Evolutionary conservation across 495 filamentous ascomycete species (phyloP), one percentile per base, ranked within the genome.

Genomic region (Daldinia loculata): DNA sequence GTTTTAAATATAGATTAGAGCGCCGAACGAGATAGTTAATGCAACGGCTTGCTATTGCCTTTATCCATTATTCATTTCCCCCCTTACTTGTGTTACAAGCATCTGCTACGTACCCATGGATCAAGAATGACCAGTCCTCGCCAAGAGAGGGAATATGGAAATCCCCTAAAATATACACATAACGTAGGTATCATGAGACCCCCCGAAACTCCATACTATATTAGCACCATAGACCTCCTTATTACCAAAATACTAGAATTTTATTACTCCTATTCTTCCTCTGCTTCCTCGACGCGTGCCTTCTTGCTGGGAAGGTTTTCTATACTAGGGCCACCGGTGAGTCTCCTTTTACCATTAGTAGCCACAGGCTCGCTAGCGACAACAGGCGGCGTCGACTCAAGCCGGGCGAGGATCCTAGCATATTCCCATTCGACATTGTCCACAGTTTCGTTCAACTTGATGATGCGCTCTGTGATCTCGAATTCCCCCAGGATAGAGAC

Each of bases 361-460:
- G 52, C 53, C 2, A 9, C 2, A 32, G 58, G 15, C 51, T 75
- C 69, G 22, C 6, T 64, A 1, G 41, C n/a, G 24, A 41, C 56
- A 9, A 17, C 1, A 41, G 32, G 53, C 74, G 19, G 58, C 74
- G 19, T 75, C 17, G 57, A 50, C 59, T 77, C 75, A 14, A 77
- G 27, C 70, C 77, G 22, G 66, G 77, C 78, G 61, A 98, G 80
- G 34, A 95, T 79, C 43, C 88, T 81, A 32, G 88, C 87, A 79
- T 95, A 98, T 30, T 95, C 94, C 59, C 90, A 91, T 77, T 93
- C 89, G n/a, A 97, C 89, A 67, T 88, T 88, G 2, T 83, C 82
- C 8, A 94, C 84, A 11, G 91, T 91, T 72, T 93, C 89, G 71
- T 94, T 90, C 22, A 98, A 82, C 80, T 93, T 95, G 71, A 93